phyloP scores from a whole-genome alignment of 805 yeast species.

The Yamadazyma sp. region DNA sequence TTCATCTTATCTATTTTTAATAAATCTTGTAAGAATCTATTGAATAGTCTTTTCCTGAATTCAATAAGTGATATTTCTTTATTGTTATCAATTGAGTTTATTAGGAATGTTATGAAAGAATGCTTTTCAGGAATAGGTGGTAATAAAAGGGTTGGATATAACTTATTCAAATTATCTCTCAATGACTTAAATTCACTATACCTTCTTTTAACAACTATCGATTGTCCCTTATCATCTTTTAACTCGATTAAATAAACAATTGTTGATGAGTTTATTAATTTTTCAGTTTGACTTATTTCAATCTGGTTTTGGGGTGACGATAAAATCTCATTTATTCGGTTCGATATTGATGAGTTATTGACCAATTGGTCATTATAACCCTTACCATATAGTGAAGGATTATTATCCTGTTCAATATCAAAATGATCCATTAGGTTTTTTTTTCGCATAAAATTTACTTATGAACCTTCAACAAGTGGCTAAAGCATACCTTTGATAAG shows the following conservation, averaged over 20 bases:
- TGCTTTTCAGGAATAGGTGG: conserved; percentile 48
- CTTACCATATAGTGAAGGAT: conserved; percentile 42
- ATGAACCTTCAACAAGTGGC: no score
- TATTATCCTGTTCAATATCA: conserved; percentile 45
- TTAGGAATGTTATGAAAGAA: conserved; percentile 42
- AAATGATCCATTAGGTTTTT: conserved; percentile 14
- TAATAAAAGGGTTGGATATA: conserved; percentile 38
- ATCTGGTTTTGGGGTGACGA: conserved; percentile 20
- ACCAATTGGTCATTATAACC: conserved; percentile 19
- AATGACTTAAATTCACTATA: conserved; percentile 44
- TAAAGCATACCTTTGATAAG: no score
- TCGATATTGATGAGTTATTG: conserved; percentile 29
- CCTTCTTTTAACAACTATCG: conserved; percentile 37
- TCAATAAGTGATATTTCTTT: conserved; percentile 41
- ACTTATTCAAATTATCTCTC: conserved; percentile 32
- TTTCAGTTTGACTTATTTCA: conserved; percentile 33
- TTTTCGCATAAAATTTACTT: no score
- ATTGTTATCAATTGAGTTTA: conserved; percentile 36
- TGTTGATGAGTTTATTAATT: conserved; percentile 31
- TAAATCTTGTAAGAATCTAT: conserved; percentile 41
- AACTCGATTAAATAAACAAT: conserved; percentile 36
- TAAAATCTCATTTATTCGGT: conserved; percentile 23
- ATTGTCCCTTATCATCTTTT: conserved; percentile 5
- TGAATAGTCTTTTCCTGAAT: conserved; percentile 45
- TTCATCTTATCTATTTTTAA: conserved; percentile 16